Evolutionary conservation across 768 basidiomycete species (phyloP).

Genomic region (Phaeolepiota aurea): DNA sequence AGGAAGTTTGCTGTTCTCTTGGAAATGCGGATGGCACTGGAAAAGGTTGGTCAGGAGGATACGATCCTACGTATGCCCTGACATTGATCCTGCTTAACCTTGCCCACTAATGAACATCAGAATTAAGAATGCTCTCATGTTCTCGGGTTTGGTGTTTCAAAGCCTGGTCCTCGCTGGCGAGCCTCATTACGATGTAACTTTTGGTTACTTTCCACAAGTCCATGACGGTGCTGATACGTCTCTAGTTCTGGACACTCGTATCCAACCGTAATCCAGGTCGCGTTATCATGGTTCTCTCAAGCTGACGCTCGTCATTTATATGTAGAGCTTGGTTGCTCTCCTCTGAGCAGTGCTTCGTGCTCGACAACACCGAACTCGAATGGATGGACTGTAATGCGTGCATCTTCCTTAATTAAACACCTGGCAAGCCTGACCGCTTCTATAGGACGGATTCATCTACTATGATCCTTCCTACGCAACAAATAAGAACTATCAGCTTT

Average conservation of each 20-base stretch:
- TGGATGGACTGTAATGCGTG: slow-evolving; percentile 30
- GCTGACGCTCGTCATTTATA: not conserved
- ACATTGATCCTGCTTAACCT: not conserved
- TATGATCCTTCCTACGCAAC: slow-evolving; percentile 30
- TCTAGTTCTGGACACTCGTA: slow-evolving; percentile 30
- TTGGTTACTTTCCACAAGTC: slow-evolving; percentile 2
- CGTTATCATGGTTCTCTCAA: slow-evolving; percentile 6
- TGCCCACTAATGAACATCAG: slow-evolving; percentile 7
- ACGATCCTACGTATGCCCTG: slow-evolving; percentile 24
- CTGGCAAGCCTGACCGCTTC: not conserved
- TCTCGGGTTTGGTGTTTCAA: slow-evolving; percentile 28
- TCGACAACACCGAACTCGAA: slow-evolving; percentile 24
- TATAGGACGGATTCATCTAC: slow-evolving; percentile 27
- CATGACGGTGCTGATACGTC: not conserved
- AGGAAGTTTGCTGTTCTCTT: slow-evolving; percentile 30
- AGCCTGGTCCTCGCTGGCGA: slow-evolving; percentile 25
- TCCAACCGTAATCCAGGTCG: slow-evolving; percentile 17
- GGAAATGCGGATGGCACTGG: slow-evolving; percentile 25
- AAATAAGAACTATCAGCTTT: slow-evolving; percentile 27
- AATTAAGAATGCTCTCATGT: slow-evolving; percentile 30
- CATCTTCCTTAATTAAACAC: not conserved
- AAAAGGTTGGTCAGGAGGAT: slow-evolving; percentile 23
- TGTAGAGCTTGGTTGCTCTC: slow-evolving; percentile 29
- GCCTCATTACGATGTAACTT: slow-evolving; percentile 29
- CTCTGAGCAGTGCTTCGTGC: slow-evolving; percentile 23